Percentiles rank a stretch among this genome's conserved stretches.
Conservation (phyloP, 2,329 filamentous ascomycete species). For the Cercospora citrullina region DNA sequence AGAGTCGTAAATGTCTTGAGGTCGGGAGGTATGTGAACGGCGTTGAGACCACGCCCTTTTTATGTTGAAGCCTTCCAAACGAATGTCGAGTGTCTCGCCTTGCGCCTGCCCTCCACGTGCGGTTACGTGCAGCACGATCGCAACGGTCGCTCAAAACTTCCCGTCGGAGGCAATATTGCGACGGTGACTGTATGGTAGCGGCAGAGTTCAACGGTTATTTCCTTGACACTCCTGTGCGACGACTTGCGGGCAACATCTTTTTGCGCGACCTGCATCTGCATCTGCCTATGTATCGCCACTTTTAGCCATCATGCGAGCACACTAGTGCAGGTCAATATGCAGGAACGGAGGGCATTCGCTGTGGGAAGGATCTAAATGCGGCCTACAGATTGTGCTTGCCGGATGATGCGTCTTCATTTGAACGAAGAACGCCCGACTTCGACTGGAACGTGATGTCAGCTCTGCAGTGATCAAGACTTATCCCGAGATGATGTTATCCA, state of each 20-base stretch:
- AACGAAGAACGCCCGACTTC: slow-evolving; percentile 1
- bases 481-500: neutral
- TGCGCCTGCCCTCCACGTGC: slow-evolving; percentile 14
- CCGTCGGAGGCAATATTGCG: neutral
- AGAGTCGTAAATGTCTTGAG: slow-evolving; percentile 11
- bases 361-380: slow-evolving; percentile 2
- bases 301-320: slow-evolving; percentile 10
- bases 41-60: slow-evolving; percentile 11
- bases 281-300: slow-evolving; percentile 6
- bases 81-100: slow-evolving; percentile 12
- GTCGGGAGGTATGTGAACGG: slow-evolving; percentile 16
- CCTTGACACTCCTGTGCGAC: slow-evolving; percentile 1
- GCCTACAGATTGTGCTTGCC: slow-evolving; percentile 7
- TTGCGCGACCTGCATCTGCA: slow-evolving; percentile 7
- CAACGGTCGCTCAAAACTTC: neutral
- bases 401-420: neutral
- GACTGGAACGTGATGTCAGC: neutral
- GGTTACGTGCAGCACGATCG: slow-evolving; percentile 7
- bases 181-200: slow-evolving; percentile 1
- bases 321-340: slow-evolving; percentile 13
- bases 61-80: slow-evolving; percentile 13
- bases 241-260: neutral
- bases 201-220: neutral
- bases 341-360: slow-evolving; percentile 12
- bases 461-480: neutral